phyloP scores from a whole-genome alignment of 768 basidiomycete genomes.

The Pholiota microspora region DNA sequence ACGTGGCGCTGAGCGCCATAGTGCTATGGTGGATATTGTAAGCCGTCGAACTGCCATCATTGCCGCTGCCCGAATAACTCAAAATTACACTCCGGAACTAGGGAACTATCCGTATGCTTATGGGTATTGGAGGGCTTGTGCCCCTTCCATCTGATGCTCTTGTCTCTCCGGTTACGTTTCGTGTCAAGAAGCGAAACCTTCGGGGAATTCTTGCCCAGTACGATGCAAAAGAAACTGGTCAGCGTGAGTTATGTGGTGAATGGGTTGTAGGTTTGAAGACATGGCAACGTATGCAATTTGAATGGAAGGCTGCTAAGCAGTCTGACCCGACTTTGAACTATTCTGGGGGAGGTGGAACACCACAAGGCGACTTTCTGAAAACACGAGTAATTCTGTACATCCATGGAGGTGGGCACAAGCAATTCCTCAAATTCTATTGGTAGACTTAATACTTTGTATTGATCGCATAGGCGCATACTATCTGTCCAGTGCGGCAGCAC shows the following conservation, averaged over 20 bases:
- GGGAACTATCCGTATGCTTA: slow-evolving; percentile 56
- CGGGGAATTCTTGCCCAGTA: slow-evolving; percentile 77
- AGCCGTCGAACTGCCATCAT: slow-evolving; percentile 15
- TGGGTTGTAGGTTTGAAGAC: slow-evolving; percentile 95
- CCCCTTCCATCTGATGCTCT: slow-evolving; percentile 91
- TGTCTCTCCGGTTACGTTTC: slow-evolving; percentile 92
- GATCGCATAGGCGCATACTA: slow-evolving; percentile 81
- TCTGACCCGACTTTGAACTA: slow-evolving; percentile 14
- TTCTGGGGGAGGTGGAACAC: slow-evolving; percentile 6
- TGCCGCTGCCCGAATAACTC: neutral
- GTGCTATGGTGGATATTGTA: slow-evolving; percentile 81
- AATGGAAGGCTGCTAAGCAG: slow-evolving; percentile 59
- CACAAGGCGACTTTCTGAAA: slow-evolving; percentile 23
- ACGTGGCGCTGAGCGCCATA: slow-evolving; percentile 80
- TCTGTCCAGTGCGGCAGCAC: slow-evolving; percentile 85
- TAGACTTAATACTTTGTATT: neutral
- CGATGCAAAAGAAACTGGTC: slow-evolving; percentile 75
- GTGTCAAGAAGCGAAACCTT: slow-evolving; percentile 67
- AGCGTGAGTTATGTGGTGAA: slow-evolving; percentile 85
- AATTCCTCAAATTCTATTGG: neutral
- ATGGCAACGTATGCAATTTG: slow-evolving; percentile 83
- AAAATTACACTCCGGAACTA: slow-evolving; percentile 14
- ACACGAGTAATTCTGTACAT: slow-evolving; percentile 85
- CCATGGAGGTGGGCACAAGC: slow-evolving; percentile 69
- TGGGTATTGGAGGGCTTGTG: slow-evolving; percentile 77